A percentile compares a stretch with the other conserved stretches of the same genome.
These are phyloP conservation scores for Candida fluviatilis DNA, from an alignment of 805 yeast genomes.

Conservation along the genomic window DNA sequence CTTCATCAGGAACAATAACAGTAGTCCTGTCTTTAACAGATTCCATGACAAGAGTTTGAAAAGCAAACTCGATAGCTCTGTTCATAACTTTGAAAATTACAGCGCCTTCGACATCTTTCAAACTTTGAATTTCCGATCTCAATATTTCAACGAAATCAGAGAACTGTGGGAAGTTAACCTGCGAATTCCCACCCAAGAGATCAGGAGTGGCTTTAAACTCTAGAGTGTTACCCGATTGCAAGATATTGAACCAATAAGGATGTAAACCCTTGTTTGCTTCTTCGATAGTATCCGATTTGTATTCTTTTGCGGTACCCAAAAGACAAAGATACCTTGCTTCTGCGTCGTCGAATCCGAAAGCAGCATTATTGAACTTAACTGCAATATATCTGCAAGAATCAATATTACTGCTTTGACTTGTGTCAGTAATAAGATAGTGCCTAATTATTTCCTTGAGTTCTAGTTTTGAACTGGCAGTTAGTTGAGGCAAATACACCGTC, in stretches of 20 bases:
- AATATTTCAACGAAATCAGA: conserved; percentile 28
- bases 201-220: conserved; percentile 44
- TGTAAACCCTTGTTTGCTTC: conserved; percentile 78
- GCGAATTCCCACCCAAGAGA: conserved; percentile 37
- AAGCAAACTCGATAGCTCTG: conserved; percentile 47
- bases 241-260: conserved; percentile 72
- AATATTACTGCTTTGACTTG: conserved; percentile 17
- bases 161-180: conserved; percentile 54
- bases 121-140: conserved; percentile 16
- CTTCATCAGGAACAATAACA: conserved; percentile 62
- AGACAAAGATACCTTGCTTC: conserved; percentile 66
- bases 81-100: conserved; percentile 26
- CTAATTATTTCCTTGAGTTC: conserved; percentile 38
- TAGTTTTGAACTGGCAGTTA: conserved; percentile 35
- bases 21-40: conserved; percentile 50
- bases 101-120: conserved; percentile 17
- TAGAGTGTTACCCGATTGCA: conserved; percentile 39
- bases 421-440: conserved; percentile 22
- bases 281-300: conserved; percentile 70
- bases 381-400: conserved; percentile 60
- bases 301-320: conserved; percentile 53
- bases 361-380: conserved; percentile 57
- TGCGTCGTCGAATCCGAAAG: conserved; percentile 64
- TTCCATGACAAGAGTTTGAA: conserved; percentile 62
- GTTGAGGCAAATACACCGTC: conserved; percentile 41